Evolutionary conservation across 768 basidiomycete genomes (phyloP).

Genomic region (Psilocybe tampanensis): DNA sequence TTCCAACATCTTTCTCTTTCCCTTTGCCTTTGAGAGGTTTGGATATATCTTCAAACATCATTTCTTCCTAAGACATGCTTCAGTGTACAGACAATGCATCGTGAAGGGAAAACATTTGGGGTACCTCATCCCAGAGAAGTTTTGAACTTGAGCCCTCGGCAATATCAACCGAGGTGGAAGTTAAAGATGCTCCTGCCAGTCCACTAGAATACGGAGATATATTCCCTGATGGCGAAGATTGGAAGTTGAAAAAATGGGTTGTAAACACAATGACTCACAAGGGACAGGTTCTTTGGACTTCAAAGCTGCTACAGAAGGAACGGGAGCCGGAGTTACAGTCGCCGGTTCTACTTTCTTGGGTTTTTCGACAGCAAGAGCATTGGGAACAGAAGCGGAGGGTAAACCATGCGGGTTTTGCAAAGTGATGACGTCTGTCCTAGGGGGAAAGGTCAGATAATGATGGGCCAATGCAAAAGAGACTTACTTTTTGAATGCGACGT

Average conservation of each 20-base stretch:
- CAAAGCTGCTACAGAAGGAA: slow-evolving; percentile 37
- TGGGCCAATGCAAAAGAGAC: too few relatives aligned
- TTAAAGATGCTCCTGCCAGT: slow-evolving; percentile 88
- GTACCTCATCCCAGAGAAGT: slow-evolving; percentile 92
- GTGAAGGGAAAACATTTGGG: slow-evolving; percentile 13
- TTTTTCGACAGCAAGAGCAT: slow-evolving; percentile 29
- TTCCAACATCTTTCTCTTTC: slow-evolving; percentile 92
- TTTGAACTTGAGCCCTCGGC: slow-evolving; percentile 70
- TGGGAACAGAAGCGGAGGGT: slow-evolving; percentile 53
- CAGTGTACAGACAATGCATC: not conserved
- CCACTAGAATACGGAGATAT: slow-evolving; percentile 91
- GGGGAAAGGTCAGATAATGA: slow-evolving; percentile 7
- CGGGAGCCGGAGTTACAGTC: slow-evolving; percentile 34
- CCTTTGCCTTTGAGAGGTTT: slow-evolving; percentile 81
- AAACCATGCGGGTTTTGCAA: slow-evolving; percentile 89
- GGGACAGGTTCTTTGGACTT: slow-evolving; percentile 63
- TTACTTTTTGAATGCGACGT: slow-evolving; percentile 84
- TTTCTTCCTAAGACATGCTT: slow-evolving; percentile 67
- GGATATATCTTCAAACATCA: slow-evolving; percentile 95
- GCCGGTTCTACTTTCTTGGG: slow-evolving; percentile 32
- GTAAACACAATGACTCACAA: slow-evolving; percentile 48
- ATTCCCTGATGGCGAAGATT: slow-evolving; percentile 59
- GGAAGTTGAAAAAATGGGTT: not conserved
- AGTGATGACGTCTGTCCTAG: slow-evolving; percentile 87
- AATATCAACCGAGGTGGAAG: slow-evolving; percentile 85